Percentiles rank a stretch among this genome's conserved stretches.
Conservation (phyloP, 768 basidiomycete species). For the Daedaleopsis sinensis region DNA sequence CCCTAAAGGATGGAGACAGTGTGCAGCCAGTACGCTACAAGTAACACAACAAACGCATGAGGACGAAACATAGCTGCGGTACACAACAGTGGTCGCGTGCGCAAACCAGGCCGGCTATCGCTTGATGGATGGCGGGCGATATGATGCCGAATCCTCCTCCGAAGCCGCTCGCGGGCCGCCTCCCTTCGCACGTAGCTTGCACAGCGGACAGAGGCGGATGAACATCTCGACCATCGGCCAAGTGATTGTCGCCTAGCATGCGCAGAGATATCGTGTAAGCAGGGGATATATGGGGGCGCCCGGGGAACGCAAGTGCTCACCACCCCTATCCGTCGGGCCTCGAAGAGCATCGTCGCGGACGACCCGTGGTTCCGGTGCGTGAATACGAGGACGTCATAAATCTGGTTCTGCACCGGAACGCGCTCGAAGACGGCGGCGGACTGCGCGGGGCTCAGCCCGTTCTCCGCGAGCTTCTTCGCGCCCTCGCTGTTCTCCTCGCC, state of each 20-base stretch:
- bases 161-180: conserved; percentile 12
- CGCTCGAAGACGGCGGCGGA: conserved; percentile 54
- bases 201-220: conserved; percentile 59
- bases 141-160: conserved; percentile 20
- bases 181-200: conserved; percentile 45
- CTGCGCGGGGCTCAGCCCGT: conserved; percentile 33
- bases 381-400: conserved; percentile 70
- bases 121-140: conserved; percentile 5
- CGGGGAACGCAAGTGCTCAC: conserved; percentile 41
- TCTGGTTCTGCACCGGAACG: conserved; percentile 65
- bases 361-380: conserved; percentile 63
- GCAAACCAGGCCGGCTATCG: not conserved
- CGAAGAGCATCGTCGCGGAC: conserved; percentile 55
- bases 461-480: conserved; percentile 17
- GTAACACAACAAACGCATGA: not conserved
- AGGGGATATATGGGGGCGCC: not conserved
- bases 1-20: not conserved
- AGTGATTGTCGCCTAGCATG: conserved; percentile 59
- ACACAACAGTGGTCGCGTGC: not conserved
- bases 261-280: not conserved
- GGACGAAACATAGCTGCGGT: not conserved
- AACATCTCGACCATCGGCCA: conserved; percentile 79
- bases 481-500: conserved; percentile 29
- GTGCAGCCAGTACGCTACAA: not conserved
- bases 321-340: conserved; percentile 59